These are phyloP conservation scores for Corylus americana DNA, from an alignment of 306 rosid species.

Conservation along the genomic window DNA sequence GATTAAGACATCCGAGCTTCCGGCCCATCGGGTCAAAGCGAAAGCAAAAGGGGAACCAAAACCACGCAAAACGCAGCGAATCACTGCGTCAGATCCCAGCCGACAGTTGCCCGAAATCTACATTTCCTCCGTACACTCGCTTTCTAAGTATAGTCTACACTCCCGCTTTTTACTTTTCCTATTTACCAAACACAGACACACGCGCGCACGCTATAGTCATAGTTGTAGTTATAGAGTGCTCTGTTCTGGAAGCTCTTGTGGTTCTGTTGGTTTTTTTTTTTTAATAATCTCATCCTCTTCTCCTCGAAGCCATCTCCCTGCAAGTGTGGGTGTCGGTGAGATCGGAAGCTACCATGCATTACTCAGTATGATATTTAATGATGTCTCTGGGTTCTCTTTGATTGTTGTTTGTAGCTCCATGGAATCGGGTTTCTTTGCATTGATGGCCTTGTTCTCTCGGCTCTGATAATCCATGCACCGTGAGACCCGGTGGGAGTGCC, in stretches of 20 bases:
- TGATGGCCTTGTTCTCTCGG: not conserved
- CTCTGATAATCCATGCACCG: slow-evolving; percentile 29
- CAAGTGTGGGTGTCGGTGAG: slow-evolving; percentile 25
- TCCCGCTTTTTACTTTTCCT: slow-evolving; percentile 46
- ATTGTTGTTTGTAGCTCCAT: not conserved
- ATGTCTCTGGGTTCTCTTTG: slow-evolving; percentile 21
- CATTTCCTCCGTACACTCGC: not conserved
- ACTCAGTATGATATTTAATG: not conserved
- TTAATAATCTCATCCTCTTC: slow-evolving; percentile 11
- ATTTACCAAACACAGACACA: slow-evolving; percentile 39
- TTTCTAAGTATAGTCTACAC: slow-evolving; percentile 21
- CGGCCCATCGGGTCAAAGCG: slow-evolving; percentile 38
- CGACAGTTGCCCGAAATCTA: slow-evolving; percentile 29
- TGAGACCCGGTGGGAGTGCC: not conserved
- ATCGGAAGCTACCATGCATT: slow-evolving; percentile 34
- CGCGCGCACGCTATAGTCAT: no score
- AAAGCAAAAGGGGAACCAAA: slow-evolving; percentile 24
- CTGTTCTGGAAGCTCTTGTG: slow-evolving; percentile 17
- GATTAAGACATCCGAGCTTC: slow-evolving; percentile 28
- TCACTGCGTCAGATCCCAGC: slow-evolving; percentile 28
- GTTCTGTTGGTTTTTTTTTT: slow-evolving; percentile 5
- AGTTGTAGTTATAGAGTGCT: not conserved
- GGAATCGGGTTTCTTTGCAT: slow-evolving; percentile 10
- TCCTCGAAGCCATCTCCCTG: not conserved
- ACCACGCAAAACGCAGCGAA: slow-evolving; percentile 27